Evolutionary conservation across 176 grass and related monocot genomes (phyloP).

Genomic region (Eragrostis curvula): DNA sequence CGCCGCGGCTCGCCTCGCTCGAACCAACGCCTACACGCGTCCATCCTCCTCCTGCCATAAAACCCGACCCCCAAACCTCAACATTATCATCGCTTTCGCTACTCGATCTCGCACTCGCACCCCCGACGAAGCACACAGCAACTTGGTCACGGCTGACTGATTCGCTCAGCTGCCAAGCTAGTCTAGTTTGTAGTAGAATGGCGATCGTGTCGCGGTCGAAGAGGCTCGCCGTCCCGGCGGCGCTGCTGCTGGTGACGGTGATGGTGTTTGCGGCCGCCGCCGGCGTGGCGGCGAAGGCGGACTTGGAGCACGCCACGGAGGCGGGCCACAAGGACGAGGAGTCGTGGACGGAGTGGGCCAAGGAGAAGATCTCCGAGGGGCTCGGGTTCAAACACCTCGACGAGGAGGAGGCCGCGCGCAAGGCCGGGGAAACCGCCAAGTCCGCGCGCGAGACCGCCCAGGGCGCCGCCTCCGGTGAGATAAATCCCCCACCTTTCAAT

Average conservation of each 20-base stretch:
- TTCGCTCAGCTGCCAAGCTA: neutral
- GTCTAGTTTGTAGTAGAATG: neutral
- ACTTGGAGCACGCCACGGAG: neutral
- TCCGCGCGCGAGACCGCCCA: conserved; percentile 49
- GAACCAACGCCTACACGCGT: conserved; percentile 48
- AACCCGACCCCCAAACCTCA: neutral
- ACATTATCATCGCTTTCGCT: neutral
- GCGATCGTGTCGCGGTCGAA: conserved; percentile 36
- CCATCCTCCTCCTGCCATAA: conserved; percentile 21
- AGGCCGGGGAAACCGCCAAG: conserved; percentile 56
- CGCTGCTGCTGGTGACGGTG: conserved; percentile 52
- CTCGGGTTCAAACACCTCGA: conserved; percentile 61
- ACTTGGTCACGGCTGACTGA: neutral
- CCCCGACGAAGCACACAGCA: neutral
- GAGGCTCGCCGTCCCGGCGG: conserved; percentile 31
- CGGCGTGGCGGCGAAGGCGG: conserved; percentile 28
- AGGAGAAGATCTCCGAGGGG: conserved; percentile 81
- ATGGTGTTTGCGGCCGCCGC: neutral
- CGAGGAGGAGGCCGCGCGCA: conserved; percentile 60
- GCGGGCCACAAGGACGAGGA: conserved; percentile 41
- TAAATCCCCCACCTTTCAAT: neutral
- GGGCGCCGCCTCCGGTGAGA: conserved; percentile 47
- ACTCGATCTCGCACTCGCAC: neutral
- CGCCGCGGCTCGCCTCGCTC: conserved; percentile 13
- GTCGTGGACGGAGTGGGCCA: conserved; percentile 73